Evolutionary conservation across 2,329 filamentous ascomycete species (phyloP).

Genomic region (Aureobasidium subglaciale): DNA sequence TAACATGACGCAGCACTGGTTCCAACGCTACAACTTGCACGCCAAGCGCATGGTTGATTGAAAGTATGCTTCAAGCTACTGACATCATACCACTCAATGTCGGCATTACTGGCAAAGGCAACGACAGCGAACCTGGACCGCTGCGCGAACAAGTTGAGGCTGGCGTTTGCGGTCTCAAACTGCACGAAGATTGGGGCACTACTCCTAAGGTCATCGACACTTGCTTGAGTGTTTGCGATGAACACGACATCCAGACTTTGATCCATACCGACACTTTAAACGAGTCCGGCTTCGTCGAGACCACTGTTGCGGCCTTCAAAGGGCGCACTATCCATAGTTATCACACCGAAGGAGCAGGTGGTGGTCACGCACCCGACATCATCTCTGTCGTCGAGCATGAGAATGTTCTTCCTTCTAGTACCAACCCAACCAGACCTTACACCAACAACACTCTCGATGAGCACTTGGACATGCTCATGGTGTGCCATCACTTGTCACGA

Average conservation of each 20-base stretch:
- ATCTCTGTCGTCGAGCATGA: slow-evolving; percentile 83
- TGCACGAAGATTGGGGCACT: slow-evolving; percentile 93
- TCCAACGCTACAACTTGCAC: slow-evolving; percentile 92
- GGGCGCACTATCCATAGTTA: slow-evolving; percentile 89
- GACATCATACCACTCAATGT: slow-evolving; percentile 78
- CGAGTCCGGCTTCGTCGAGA: slow-evolving; percentile 94
- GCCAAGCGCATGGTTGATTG: slow-evolving; percentile 73
- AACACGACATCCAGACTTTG: slow-evolving; percentile 84
- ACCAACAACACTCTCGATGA: slow-evolving; percentile 91
- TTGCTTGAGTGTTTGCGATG: slow-evolving; percentile 77
- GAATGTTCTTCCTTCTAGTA: slow-evolving; percentile 84
- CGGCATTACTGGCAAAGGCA: slow-evolving; percentile 89
- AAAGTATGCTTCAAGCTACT: slow-evolving; percentile 82
- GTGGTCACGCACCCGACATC: slow-evolving; percentile 92
- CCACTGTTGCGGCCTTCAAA: slow-evolving; percentile 79
- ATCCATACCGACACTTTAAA: slow-evolving; percentile 96
- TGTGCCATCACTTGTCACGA: slow-evolving; percentile 87
- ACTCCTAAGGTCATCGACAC: slow-evolving; percentile 88
- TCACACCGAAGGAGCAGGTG: slow-evolving; percentile 91
- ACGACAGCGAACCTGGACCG: slow-evolving; percentile 64
- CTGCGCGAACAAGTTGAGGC: slow-evolving; percentile 75
- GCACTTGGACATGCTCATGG: slow-evolving; percentile 97
- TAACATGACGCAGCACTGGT: slow-evolving; percentile 55
- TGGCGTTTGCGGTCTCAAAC: slow-evolving; percentile 82
- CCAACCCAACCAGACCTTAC: slow-evolving; percentile 86